These are phyloP conservation scores for Penicillium herquei DNA, from an alignment of 495 filamentous ascomycete genomes.

Conservation along the genomic window DNA sequence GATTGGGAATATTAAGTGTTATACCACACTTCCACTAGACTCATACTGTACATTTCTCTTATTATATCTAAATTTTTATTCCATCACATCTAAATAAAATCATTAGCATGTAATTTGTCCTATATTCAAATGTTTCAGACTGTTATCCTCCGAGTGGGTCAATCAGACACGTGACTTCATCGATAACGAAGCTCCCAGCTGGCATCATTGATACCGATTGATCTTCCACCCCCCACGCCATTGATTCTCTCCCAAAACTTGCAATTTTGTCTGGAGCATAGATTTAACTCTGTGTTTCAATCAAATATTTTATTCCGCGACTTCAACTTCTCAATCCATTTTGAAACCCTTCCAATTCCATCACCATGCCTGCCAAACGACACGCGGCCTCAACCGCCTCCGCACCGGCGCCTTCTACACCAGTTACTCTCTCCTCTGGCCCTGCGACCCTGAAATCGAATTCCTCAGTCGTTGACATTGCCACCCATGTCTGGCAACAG, in stretches of 20 bases:
- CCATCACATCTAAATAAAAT: background rate
- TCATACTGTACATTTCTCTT: no score
- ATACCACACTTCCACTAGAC: background rate
- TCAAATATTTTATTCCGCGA: no score
- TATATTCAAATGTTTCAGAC: background rate
- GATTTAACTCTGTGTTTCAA: background rate
- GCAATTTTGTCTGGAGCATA: constrained; percentile 1
- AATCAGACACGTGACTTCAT: constrained; percentile 26
- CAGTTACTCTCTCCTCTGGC: constrained; percentile 46
- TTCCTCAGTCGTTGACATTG: constrained; percentile 52
- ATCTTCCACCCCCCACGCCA: constrained; percentile 22
- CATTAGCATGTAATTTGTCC: background rate
- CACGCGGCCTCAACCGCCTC: constrained; percentile 40
- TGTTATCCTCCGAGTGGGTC: constrained; percentile 1
- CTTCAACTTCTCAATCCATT: background rate
- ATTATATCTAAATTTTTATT: background rate
- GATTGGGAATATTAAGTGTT: no score
- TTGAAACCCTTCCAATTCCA: constrained; percentile 5
- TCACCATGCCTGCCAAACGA: constrained; percentile 52
- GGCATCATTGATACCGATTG: constrained; percentile 24
- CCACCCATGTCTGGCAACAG: constrained; percentile 61
- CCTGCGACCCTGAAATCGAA: constrained; percentile 39
- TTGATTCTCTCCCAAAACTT: constrained; percentile 10
- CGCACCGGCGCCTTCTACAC: constrained; percentile 29
- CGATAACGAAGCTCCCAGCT: constrained; percentile 36